Conservation (phyloP, 2,329 filamentous ascomycete genomes). For the Epichloe sibirici region DNA sequence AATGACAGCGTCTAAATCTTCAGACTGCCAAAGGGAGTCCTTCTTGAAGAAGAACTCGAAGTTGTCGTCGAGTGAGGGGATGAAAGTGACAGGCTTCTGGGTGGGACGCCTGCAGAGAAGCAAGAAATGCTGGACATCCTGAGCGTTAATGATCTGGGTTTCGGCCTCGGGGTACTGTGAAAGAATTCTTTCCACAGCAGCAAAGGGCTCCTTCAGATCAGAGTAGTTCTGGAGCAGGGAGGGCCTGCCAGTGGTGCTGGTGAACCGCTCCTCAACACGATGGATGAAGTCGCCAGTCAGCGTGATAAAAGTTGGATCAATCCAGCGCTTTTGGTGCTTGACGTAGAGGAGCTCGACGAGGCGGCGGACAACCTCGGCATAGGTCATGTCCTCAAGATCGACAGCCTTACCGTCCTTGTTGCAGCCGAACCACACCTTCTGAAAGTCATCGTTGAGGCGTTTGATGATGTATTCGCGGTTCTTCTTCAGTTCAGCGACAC, state of each 20-base stretch:
- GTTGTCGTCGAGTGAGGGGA: constrained; percentile 88
- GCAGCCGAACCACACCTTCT: constrained; percentile 91
- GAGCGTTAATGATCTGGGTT: constrained; percentile 88
- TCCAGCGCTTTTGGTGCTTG: constrained; percentile 84
- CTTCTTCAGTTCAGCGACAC: constrained; percentile 76
- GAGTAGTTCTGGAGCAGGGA: constrained; percentile 84
- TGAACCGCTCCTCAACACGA: constrained; percentile 94
- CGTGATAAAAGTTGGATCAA: constrained; percentile 69
- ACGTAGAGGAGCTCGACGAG: constrained; percentile 88
- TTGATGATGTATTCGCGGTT: constrained; percentile 85
- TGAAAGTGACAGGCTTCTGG: constrained; percentile 95
- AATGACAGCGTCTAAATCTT: constrained; percentile 91
- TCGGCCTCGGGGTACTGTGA: constrained; percentile 76
- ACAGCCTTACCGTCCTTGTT: constrained; percentile 71
- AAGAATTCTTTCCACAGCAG: constrained; percentile 66
- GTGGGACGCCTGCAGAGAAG: constrained; percentile 80
- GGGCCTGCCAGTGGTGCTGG: constrained; percentile 52
- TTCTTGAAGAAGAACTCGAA: constrained; percentile 99
- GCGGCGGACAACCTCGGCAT: constrained; percentile 72
- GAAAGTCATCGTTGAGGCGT: constrained; percentile 91
- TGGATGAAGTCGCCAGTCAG: constrained; percentile 93
- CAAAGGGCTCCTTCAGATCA: constrained; percentile 74
- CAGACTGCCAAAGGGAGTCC: constrained; percentile 97
- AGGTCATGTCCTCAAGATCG: constrained; percentile 93
- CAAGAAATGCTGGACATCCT: constrained; percentile 95